These are phyloP conservation scores for Raddia guianensis DNA, from an alignment of 176 grass and related monocot species.

Conservation along the genomic window DNA sequence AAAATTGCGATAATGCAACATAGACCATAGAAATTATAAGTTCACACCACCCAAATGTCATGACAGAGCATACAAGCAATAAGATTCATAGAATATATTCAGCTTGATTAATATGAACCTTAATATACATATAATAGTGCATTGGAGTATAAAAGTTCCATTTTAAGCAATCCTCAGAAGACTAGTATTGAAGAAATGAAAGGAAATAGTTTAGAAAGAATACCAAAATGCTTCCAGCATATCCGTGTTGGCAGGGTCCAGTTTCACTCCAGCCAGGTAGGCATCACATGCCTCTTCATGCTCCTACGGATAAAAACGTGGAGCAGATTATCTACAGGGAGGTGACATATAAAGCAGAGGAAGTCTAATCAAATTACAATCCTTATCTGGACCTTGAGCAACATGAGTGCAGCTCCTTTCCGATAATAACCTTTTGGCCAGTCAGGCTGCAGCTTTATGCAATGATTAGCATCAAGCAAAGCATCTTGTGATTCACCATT, in stretches of 20 bases:
- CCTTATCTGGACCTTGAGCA: conserved; percentile 38
- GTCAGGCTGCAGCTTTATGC: conserved; percentile 34
- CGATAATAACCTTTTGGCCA: conserved; percentile 51
- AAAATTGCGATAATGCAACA: neutral
- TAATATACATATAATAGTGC: neutral
- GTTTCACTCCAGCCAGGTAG: conserved; percentile 42
- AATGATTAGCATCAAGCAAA: conserved; percentile 35
- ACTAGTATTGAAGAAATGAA: neutral
- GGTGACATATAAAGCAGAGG: neutral
- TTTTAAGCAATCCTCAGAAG: neutral
- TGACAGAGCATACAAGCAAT: neutral
- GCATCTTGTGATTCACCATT: conserved; percentile 16
- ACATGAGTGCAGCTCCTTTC: conserved; percentile 51
- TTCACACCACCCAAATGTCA: neutral
- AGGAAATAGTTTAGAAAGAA: neutral
- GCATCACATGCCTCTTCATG: conserved; percentile 36
- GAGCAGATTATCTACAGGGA: neutral
- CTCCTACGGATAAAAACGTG: conserved; percentile 33
- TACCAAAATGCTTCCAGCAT: conserved; percentile 37
- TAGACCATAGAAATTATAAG: neutral
- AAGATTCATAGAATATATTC: neutral
- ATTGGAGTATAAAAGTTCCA: neutral
- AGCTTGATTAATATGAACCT: neutral
- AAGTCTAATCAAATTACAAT: neutral
- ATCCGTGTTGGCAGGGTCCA: conserved; percentile 39